Evolutionary conservation across 1,284 basidiomycete genomes (phyloP).

Genomic region (Rhodofomes roseus): DNA sequence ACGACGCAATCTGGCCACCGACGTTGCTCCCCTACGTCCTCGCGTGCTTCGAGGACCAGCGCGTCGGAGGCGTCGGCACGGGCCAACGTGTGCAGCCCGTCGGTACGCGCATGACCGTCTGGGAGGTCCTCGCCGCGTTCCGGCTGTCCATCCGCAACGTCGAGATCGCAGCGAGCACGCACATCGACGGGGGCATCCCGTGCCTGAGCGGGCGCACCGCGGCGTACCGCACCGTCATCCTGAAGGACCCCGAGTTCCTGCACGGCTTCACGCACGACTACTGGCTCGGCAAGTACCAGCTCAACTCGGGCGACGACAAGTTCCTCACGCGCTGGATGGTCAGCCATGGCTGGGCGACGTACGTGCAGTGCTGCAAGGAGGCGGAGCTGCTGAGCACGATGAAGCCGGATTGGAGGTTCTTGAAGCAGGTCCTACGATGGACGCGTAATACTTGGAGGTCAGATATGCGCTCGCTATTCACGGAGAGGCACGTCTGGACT

Average conservation of each 20-base stretch:
- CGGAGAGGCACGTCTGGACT: constrained; percentile 85
- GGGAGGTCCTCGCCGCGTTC: constrained; percentile 92
- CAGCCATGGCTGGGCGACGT: constrained; percentile 89
- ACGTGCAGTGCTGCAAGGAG: constrained; percentile 88
- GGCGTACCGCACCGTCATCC: constrained; percentile 87
- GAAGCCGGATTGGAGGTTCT: constrained; percentile 94
- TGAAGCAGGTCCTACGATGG: constrained; percentile 91
- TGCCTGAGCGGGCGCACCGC: constrained; percentile 91
- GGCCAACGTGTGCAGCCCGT: constrained; percentile 84
- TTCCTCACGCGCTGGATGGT: constrained; percentile 97
- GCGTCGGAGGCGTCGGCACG: constrained; percentile 88
- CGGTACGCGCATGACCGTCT: constrained; percentile 80
- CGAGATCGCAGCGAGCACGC: constrained; percentile 83
- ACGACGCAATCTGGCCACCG: constrained; percentile 93
- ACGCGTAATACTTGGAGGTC: constrained; percentile 92
- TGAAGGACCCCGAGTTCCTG: constrained; percentile 90
- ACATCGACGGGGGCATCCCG: constrained; percentile 89
- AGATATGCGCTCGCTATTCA: constrained; percentile 85
- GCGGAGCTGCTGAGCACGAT: constrained; percentile 89
- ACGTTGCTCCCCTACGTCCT: constrained; percentile 82
- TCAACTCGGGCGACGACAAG: constrained; percentile 92
- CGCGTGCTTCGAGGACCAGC: constrained; percentile 92
- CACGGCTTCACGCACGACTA: constrained; percentile 92
- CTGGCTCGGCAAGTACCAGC: constrained; percentile 89
- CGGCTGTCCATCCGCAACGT: constrained; percentile 90